A percentile compares a stretch with the other conserved stretches of the same genome.
Conservation (phyloP, 208 protist species). For the Trypanosoma rangeli region DNA sequence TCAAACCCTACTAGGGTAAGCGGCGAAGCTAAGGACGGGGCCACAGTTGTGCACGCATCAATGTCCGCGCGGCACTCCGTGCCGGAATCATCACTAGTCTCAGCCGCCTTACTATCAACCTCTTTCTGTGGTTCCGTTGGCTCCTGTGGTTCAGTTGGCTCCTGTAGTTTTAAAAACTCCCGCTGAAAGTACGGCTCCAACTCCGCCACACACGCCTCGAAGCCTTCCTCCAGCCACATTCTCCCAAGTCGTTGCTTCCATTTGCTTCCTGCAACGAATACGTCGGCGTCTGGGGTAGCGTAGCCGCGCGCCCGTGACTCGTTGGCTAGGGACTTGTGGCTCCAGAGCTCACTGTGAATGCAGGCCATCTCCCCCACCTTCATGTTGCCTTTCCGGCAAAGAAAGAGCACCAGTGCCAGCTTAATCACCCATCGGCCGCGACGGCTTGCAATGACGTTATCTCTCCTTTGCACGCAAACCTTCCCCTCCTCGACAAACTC, state of each 20-base stretch:
- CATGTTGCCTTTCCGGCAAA: slow-evolving; percentile 14
- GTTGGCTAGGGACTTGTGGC: slow-evolving; percentile 20
- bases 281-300: neutral
- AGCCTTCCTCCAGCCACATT: slow-evolving; percentile 18
- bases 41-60: too few relatives aligned
- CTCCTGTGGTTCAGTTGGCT: neutral
- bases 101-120: too few relatives aligned
- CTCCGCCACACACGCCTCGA: slow-evolving; percentile 19
- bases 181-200: slow-evolving; percentile 21
- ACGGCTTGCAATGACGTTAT: slow-evolving; percentile 15
- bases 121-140: neutral
- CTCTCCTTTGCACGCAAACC: neutral
- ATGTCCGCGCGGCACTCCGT: too few relatives aligned
- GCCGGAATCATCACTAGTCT: too few relatives aligned
- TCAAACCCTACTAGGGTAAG: too few relatives aligned
- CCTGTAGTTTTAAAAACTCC: slow-evolving; percentile 6
- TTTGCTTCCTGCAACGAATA: slow-evolving; percentile 3
- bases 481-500: too few relatives aligned
- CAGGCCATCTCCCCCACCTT: slow-evolving; percentile 23
- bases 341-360: slow-evolving; percentile 34
- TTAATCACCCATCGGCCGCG: slow-evolving; percentile 51
- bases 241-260: slow-evolving; percentile 16
- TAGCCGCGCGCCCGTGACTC: slow-evolving; percentile 33
- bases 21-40: too few relatives aligned
- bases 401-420: slow-evolving; percentile 40